phyloP scores from a whole-genome alignment of 75 land plant species.

The Cryptomeria japonica region DNA sequence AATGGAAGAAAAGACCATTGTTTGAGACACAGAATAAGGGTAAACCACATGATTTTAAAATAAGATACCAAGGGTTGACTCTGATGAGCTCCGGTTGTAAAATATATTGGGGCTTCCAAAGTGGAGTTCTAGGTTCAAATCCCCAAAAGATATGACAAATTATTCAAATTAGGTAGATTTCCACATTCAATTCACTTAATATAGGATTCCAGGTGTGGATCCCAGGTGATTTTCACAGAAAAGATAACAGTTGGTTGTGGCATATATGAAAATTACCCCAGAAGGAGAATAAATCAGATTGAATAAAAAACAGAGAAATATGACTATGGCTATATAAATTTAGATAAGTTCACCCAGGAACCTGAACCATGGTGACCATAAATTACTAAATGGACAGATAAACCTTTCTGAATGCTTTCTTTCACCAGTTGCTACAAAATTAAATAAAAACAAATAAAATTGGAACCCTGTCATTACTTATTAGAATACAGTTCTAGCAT shows the following conservation, averaged over 20 bases:
- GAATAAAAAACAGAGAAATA: neutral
- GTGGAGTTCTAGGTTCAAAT: neutral
- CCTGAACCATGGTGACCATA: neutral
- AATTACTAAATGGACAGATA: neutral
- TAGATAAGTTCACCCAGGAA: neutral
- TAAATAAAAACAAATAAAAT: neutral
- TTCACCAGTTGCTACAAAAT: neutral
- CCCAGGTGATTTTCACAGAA: neutral
- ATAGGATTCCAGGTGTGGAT: neutral
- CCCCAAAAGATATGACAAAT: neutral
- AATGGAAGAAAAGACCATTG: neutral
- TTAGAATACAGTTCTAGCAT: neutral
- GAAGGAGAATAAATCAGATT: neutral
- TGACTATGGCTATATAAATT: neutral
- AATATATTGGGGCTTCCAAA: neutral
- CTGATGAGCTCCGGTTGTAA: neutral
- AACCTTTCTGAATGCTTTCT: neutral
- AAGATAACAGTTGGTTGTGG: neutral
- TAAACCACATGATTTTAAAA: neutral
- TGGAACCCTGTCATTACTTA: neutral
- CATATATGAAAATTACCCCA: neutral
- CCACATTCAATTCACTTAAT: neutral
- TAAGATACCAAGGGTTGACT: neutral
- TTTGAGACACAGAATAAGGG: neutral
- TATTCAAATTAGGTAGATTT: neutral